Conservation (phyloP, 2,329 filamentous ascomycete species). For the Didymellaceae sp. region DNA sequence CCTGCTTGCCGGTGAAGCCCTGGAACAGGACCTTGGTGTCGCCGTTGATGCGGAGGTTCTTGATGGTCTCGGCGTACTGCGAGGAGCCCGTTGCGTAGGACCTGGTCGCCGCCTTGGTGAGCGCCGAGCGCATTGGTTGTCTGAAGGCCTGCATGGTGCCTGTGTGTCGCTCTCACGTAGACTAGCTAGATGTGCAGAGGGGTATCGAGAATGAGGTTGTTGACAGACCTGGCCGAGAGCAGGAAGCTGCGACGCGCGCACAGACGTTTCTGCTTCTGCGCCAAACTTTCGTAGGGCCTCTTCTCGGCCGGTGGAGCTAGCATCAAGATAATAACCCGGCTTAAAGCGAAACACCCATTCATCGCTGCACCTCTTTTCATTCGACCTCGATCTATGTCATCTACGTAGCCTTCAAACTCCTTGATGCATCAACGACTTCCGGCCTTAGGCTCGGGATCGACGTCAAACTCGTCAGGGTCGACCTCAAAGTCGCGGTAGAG, state of each 20-base stretch:
- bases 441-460: no score
- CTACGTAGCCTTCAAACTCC: background rate
- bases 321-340: slow-evolving; percentile 19
- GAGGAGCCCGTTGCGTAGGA: slow-evolving; percentile 77
- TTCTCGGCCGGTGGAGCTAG: slow-evolving; percentile 8
- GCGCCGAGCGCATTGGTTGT: slow-evolving; percentile 72
- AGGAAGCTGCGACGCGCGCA: slow-evolving; percentile 29
- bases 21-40: slow-evolving; percentile 97
- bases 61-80: slow-evolving; percentile 55
- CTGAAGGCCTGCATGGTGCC: slow-evolving; percentile 83
- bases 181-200: slow-evolving; percentile 22
- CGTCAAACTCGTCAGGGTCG: no score
- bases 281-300: slow-evolving; percentile 9
- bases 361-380: background rate
- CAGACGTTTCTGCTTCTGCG: slow-evolving; percentile 10
- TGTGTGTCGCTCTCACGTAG: slow-evolving; percentile 20
- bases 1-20: slow-evolving; percentile 96
- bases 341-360: background rate
- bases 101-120: slow-evolving; percentile 71
- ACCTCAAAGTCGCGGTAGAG: background rate
- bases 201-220: slow-evolving; percentile 23
- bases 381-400: background rate
- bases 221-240: slow-evolving; percentile 26
- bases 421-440: no score
- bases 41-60: slow-evolving; percentile 88